Percentiles rank a stretch among this genome's conserved stretches.
phyloP scores from a whole-genome alignment of 2,329 filamentous ascomycete species.

The Emmonsiellopsis sp. region DNA sequence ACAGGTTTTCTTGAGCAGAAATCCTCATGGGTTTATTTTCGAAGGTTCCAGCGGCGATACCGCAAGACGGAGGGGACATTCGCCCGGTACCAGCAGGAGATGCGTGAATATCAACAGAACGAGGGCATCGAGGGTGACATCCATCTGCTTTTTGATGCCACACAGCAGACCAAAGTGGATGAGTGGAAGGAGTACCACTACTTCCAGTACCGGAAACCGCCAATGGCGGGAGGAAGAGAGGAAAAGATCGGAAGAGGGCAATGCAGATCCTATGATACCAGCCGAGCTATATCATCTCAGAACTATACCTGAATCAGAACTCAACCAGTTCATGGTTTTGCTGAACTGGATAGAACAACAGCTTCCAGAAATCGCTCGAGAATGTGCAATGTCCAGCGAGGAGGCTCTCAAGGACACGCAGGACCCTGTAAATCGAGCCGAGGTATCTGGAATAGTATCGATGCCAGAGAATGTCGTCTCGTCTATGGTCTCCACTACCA shows the following conservation, averaged over 20 bases:
- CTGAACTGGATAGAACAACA: slow-evolving; percentile 5
- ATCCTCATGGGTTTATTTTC: slow-evolving; percentile 1
- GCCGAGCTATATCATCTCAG: neutral
- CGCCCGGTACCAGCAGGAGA: neutral
- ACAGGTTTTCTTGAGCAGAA: neutral
- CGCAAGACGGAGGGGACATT: slow-evolving; percentile 1
- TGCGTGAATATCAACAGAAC: neutral
- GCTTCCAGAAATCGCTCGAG: slow-evolving; percentile 3
- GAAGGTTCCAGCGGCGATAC: slow-evolving; percentile 1
- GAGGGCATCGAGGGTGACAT: slow-evolving; percentile 4
- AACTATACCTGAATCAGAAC: slow-evolving; percentile 1
- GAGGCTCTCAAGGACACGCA: neutral
- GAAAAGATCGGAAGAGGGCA: neutral
- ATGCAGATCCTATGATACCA: neutral
- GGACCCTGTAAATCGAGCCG: too few species aligned
- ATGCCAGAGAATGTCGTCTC: neutral
- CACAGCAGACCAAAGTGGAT: slow-evolving; percentile 5
- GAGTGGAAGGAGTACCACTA: slow-evolving; percentile 7
- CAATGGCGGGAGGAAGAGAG: slow-evolving; percentile 1
- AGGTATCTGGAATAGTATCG: neutral
- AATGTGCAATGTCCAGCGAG: slow-evolving; percentile 1
- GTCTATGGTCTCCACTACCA: neutral
- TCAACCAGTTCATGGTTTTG: slow-evolving; percentile 1
- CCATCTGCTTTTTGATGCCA: slow-evolving; percentile 3
- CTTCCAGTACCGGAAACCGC: slow-evolving; percentile 3